Conservation (phyloP, 768 basidiomycete genomes). For the Collybiopsis confluens region DNA sequence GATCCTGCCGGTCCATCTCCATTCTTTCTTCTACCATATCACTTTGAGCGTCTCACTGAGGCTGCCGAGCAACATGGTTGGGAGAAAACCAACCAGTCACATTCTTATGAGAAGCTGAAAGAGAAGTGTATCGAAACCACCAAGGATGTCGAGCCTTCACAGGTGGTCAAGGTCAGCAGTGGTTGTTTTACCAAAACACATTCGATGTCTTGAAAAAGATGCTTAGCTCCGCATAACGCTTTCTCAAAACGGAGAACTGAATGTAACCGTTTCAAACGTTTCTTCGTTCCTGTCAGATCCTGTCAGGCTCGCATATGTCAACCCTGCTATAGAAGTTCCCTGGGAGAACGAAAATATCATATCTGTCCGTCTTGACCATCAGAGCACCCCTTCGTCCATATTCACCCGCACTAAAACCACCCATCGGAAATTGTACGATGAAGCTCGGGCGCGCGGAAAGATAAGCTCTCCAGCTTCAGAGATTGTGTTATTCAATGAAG, state of each 20-base stretch:
- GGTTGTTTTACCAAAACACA: background rate
- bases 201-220: slow-evolving; percentile 1
- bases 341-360: slow-evolving; percentile 30
- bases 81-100: slow-evolving; percentile 28
- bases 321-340: slow-evolving; percentile 24
- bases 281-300: slow-evolving; percentile 35
- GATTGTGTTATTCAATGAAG: slow-evolving; percentile 59
- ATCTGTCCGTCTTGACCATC: slow-evolving; percentile 50
- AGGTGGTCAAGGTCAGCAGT: slow-evolving; percentile 29
- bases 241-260: slow-evolving; percentile 33
- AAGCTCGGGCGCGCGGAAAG: slow-evolving; percentile 55
- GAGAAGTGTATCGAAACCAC: slow-evolving; percentile 44
- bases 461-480: slow-evolving; percentile 36
- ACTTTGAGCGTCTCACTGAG: slow-evolving; percentile 53
- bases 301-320: slow-evolving; percentile 30
- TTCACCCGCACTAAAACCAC: slow-evolving; percentile 76
- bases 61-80: slow-evolving; percentile 52
- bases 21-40: slow-evolving; percentile 58
- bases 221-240: slow-evolving; percentile 52
- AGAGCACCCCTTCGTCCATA: slow-evolving; percentile 47
- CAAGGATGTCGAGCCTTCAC: slow-evolving; percentile 17
- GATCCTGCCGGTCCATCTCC: slow-evolving; percentile 47
- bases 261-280: slow-evolving; percentile 27
- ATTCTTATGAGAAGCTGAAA: slow-evolving; percentile 39
- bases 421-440: slow-evolving; percentile 50